These are phyloP conservation scores for Penium margaritaceum DNA, from an alignment of 139 green algal genomes.

Conservation along the genomic window DNA sequence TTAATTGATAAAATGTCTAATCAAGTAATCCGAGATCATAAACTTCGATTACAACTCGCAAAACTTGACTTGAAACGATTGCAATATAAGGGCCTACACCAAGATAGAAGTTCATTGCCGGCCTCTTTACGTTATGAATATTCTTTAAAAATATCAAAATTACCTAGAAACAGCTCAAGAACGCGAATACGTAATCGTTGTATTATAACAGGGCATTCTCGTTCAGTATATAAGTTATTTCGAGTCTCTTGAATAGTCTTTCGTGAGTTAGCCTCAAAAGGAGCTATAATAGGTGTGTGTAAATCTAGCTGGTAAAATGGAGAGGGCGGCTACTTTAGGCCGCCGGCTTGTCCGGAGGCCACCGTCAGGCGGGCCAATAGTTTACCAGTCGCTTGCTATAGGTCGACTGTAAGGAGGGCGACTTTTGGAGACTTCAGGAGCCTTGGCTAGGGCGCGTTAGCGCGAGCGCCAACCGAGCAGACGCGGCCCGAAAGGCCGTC, in stretches of 20 bases:
- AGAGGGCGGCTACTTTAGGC: too few species aligned
- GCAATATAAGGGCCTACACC: slow-evolving; percentile 6
- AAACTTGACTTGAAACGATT: slow-evolving; percentile 10
- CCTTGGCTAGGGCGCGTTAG: too few species aligned
- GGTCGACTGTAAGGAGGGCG: too few species aligned
- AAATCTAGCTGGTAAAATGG: slow-evolving; percentile 20
- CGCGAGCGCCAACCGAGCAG: too few species aligned
- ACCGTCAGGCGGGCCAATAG: too few species aligned
- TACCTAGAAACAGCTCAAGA: slow-evolving; percentile 47
- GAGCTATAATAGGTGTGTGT: slow-evolving; percentile 34
- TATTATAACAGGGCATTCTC: slow-evolving; percentile 38
- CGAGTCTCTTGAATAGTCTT: slow-evolving; percentile 24
- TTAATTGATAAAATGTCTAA: slow-evolving; percentile 40
- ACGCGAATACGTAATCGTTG: slow-evolving; percentile 43
- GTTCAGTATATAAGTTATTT: slow-evolving; percentile 29
- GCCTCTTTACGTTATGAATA: slow-evolving; percentile 39
- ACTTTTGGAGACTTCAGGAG: too few species aligned
- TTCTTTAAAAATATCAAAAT: slow-evolving; percentile 37
- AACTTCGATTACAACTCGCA: slow-evolving; percentile 10
- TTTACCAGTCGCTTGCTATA: too few species aligned
- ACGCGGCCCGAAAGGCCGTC: too few species aligned
- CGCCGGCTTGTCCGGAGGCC: too few species aligned
- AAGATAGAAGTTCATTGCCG: slow-evolving; percentile 34
- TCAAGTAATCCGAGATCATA: slow-evolving; percentile 12
- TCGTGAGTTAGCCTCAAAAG: slow-evolving; percentile 35